phyloP scores from a whole-genome alignment of 495 filamentous ascomycete species.

The Penicillium desertorum region DNA sequence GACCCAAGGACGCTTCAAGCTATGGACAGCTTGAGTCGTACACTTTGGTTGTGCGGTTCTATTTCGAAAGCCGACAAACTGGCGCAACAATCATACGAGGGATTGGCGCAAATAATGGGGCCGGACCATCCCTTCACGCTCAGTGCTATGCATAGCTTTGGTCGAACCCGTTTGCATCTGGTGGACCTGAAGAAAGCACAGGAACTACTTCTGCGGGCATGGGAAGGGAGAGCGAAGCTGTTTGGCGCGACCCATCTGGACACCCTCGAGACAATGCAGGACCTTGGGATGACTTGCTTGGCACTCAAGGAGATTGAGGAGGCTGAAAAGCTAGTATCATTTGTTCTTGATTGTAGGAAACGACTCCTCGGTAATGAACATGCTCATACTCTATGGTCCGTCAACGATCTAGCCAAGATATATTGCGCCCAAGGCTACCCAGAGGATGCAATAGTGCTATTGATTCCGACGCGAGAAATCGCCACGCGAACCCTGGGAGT shows the following conservation, averaged over 20 bases:
- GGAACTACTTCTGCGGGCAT: conserved; percentile 7
- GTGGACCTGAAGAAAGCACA: conserved; percentile 6
- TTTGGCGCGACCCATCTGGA: conserved; percentile 7
- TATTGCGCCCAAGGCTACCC: conserved; percentile 25
- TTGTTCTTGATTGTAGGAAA: conserved; percentile 24
- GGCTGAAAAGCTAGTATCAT: conserved; percentile 25
- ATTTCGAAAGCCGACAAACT: conserved; percentile 1
- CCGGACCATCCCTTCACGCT: conserved; percentile 7
- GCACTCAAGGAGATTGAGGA: conserved; percentile 12
- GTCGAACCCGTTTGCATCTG: conserved; percentile 5
- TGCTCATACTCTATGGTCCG: conserved; percentile 36
- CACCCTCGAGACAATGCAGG: conserved; percentile 11
- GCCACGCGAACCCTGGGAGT: conserved; percentile 9
- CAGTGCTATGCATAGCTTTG: conserved; percentile 10
- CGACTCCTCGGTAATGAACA: conserved; percentile 33
- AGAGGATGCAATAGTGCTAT: conserved; percentile 27
- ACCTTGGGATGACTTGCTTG: conserved; percentile 8
- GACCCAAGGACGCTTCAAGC: conserved; percentile 8
- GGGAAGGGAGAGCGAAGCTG: conserved; percentile 8
- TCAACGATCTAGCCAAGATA: conserved; percentile 38
- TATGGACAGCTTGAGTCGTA: conserved; percentile 7
- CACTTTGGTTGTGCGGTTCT: conserved; percentile 7
- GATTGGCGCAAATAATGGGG: conserved; percentile 3
- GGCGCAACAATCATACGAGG: conserved; percentile 8
- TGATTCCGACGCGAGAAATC: conserved; percentile 13